These are phyloP conservation scores for Penicillium alfredii DNA, from an alignment of 495 filamentous ascomycete genomes.

Conservation along the genomic window DNA sequence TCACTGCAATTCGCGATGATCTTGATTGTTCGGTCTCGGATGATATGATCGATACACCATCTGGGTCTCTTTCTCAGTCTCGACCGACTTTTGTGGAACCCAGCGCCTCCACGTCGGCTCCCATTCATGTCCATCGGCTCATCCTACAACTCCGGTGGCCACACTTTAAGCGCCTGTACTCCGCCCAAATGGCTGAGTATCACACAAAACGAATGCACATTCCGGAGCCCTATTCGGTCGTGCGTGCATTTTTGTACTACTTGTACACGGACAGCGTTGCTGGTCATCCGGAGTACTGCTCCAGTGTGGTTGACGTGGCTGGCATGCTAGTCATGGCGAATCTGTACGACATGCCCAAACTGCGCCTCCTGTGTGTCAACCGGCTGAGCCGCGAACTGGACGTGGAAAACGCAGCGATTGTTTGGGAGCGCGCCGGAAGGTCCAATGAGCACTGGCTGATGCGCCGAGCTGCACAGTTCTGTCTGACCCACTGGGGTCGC, in stretches of 20 bases:
- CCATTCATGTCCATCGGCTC: constrained; percentile 86
- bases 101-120: constrained; percentile 62
- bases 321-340: constrained; percentile 97
- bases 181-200: constrained; percentile 92
- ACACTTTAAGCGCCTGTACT: constrained; percentile 85
- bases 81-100: constrained; percentile 57
- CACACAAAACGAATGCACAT: constrained; percentile 97
- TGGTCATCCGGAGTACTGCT: constrained; percentile 54
- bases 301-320: constrained; percentile 78
- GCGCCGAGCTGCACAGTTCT: constrained; percentile 79
- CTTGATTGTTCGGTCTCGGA: constrained; percentile 50
- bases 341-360: constrained; percentile 90
- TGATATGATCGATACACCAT: constrained; percentile 42
- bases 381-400: constrained; percentile 84
- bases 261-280: constrained; percentile 93
- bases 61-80: constrained; percentile 27
- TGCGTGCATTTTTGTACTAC: constrained; percentile 92
- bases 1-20: constrained; percentile 72
- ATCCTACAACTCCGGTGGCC: constrained; percentile 94
- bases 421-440: constrained; percentile 88
- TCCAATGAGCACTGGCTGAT: constrained; percentile 91
- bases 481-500: constrained; percentile 89
- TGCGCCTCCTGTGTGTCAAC: constrained; percentile 84
- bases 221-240: constrained; percentile 89
- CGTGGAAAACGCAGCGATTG: constrained; percentile 86